These are phyloP conservation scores for Kregervanrija pseudodelftensis DNA, from an alignment of 805 yeast genomes.

Conservation along the genomic window DNA sequence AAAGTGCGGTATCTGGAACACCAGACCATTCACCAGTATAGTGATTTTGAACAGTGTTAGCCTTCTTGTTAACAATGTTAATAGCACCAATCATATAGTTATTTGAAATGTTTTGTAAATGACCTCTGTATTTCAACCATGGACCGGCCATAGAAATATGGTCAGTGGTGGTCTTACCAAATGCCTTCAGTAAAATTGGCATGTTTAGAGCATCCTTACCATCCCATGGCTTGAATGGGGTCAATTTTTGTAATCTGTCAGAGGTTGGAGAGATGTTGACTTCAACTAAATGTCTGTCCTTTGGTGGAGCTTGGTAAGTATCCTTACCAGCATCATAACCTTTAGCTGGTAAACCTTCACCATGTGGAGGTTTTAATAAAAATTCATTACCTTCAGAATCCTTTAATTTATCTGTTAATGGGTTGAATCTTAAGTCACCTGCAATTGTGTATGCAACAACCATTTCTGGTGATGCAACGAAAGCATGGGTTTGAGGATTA, in stretches of 20 bases:
- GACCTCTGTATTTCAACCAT: conserved; percentile 99
- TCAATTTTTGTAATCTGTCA: conserved; percentile 91
- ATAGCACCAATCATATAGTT: conserved; percentile 99
- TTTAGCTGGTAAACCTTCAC: conserved; percentile 72
- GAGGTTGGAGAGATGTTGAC: conserved; percentile 83
- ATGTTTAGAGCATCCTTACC: conserved; percentile 85
- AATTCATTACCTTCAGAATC: conserved; percentile 65
- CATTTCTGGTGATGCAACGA: conserved; percentile 96
- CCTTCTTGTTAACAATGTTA: conserved; percentile 93
- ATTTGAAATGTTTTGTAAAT: conserved; percentile 96
- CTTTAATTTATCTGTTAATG: conserved; percentile 76
- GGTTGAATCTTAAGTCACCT: conserved; percentile 89
- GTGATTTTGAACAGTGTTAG: conserved; percentile 82
- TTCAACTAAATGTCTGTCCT: conserved; percentile 64
- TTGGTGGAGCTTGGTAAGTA: conserved; percentile 97
- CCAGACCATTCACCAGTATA: conserved; percentile 88
- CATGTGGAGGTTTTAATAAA: conserved; percentile 71
- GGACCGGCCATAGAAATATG: conserved; percentile 99
- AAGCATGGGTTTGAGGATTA: conserved; percentile 94
- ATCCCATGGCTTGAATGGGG: conserved; percentile 94
- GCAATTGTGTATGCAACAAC: conserved; percentile 96
- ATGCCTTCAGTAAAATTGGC: conserved; percentile 93
- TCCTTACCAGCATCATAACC: conserved; percentile 63
- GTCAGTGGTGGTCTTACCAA: conserved; percentile 98
- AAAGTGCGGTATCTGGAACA: conserved; percentile 95